Base-by-base conservation (phyloP, 345 rosid genomes). In the Pistacia vera region DNA sequence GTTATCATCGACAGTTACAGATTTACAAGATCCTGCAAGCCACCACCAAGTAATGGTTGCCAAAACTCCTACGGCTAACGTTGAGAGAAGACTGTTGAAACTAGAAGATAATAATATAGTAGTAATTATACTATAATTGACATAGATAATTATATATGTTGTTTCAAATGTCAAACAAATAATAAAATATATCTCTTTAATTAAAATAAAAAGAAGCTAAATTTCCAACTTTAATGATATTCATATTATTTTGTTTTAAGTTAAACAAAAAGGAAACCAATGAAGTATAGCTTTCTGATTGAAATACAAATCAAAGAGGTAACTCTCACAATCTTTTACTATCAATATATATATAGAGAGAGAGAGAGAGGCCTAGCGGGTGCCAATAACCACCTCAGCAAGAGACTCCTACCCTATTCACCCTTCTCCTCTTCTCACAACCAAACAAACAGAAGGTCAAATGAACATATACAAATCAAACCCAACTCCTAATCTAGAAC, bases 331-430 rank as follows among this genome's bases (percentile, higher is more conserved):
- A 67, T 44, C 59, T 57, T 48, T n/a, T 5, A 41, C 46, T 6
- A 41, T 41, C 46, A 7, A 41, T 10, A 11, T 0, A 46, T 76
- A 64, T 38, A 28, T 10, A 12, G 30, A 22, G n/a, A 48, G 25
- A 25, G 25, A 22, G 25, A 22, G 25, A 25, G 69, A 81, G 73
- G 68, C 88, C 78, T 81, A 85, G 94, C 96, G 98, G 98, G 97
- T 79, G 96, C 89, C 65, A 76, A 66, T 51, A 54, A 81, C 88
- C 88, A 90, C 97, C 98, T 75, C 98, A 79, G 94, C 97, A 83
- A 78, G 77, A 81, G 77, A 80, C 68, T 57, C 68, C 77, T 77
- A 48, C 71, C 41, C 71, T 67, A 4, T 25, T 35, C 75, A 63
- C 77, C 66, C 58, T 17, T 25, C 14, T 33, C 20, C 30, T 60